phyloP scores from a whole-genome alignment of 2,329 filamentous ascomycete genomes.

The Hymenoscyphus fructigenus region DNA sequence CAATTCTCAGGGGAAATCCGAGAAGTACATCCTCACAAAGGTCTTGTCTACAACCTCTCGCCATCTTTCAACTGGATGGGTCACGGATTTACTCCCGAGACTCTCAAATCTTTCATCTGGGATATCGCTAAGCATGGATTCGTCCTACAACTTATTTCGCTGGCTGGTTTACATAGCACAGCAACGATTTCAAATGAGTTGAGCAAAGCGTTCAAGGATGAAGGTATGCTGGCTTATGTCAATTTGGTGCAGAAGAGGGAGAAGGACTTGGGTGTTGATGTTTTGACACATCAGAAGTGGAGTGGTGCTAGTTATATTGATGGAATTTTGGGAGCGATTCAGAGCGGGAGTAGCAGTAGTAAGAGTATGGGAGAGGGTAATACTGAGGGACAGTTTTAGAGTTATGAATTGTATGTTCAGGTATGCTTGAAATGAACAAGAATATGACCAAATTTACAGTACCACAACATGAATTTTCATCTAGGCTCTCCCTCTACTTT shows the following conservation, averaged over 20 bases:
- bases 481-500: background rate
- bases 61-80: conserved; percentile 99
- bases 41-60: conserved; percentile 92
- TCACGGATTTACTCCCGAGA: conserved; percentile 82
- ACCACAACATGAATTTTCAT: background rate
- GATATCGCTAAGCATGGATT: conserved; percentile 89
- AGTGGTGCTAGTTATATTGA: conserved; percentile 76
- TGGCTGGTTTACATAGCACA: conserved; percentile 66
- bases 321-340: conserved; percentile 84
- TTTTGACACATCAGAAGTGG: conserved; percentile 47
- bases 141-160: conserved; percentile 65
- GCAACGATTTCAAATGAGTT: conserved; percentile 70
- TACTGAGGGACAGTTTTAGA: conserved; percentile 69
- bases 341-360: conserved; percentile 84
- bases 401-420: background rate
- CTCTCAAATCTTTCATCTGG: conserved; percentile 91
- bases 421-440: background rate
- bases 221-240: conserved; percentile 98
- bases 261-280: conserved; percentile 64
- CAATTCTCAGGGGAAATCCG: conserved; percentile 77
- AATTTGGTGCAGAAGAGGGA: conserved; percentile 85
- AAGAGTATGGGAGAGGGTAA: conserved; percentile 96
- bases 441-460: background rate
- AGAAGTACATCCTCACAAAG: conserved; percentile 69
- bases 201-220: conserved; percentile 76